These are phyloP conservation scores for Nakaseomyces delphensis DNA, from an alignment of 1,139 yeast species.

Conservation along the genomic window DNA sequence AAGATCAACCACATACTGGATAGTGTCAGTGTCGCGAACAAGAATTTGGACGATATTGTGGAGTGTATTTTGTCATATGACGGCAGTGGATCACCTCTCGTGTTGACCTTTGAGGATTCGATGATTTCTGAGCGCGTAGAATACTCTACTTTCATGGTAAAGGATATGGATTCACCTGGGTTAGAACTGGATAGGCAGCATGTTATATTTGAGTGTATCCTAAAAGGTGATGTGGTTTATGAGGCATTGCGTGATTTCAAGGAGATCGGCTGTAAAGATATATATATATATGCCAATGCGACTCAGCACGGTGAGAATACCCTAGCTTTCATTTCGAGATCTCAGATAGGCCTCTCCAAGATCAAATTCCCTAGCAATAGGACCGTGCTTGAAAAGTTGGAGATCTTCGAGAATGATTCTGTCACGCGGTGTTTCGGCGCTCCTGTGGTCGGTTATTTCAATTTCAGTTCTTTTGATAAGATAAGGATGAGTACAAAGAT, in stretches of 20 bases:
- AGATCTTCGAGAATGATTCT: conserved; percentile 25
- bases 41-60: conserved; percentile 31
- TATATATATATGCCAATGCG: conserved; percentile 44
- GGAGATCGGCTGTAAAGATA: conserved; percentile 52
- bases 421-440: conserved; percentile 26
- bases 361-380: conserved; percentile 58
- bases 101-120: conserved; percentile 63
- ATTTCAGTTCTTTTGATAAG: conserved; percentile 45
- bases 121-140: conserved; percentile 64
- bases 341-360: conserved; percentile 58
- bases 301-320: conserved; percentile 21
- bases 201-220: conserved; percentile 53
- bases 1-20: conserved; percentile 40
- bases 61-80: conserved; percentile 42
- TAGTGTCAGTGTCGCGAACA: conserved; percentile 37
- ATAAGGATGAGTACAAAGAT: conserved; percentile 46
- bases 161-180: conserved; percentile 34
- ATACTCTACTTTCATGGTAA: conserved; percentile 46
- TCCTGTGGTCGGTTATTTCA: conserved; percentile 38
- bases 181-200: conserved; percentile 44
- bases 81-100: conserved; percentile 57
- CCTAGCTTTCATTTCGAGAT: conserved; percentile 49
- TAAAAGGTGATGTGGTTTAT: conserved; percentile 56
- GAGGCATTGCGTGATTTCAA: conserved; percentile 60
- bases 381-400: conserved; percentile 48